phyloP scores from a whole-genome alignment of 176 grass and related monocot genomes.

The Rhipidocladum racemiflorum region DNA sequence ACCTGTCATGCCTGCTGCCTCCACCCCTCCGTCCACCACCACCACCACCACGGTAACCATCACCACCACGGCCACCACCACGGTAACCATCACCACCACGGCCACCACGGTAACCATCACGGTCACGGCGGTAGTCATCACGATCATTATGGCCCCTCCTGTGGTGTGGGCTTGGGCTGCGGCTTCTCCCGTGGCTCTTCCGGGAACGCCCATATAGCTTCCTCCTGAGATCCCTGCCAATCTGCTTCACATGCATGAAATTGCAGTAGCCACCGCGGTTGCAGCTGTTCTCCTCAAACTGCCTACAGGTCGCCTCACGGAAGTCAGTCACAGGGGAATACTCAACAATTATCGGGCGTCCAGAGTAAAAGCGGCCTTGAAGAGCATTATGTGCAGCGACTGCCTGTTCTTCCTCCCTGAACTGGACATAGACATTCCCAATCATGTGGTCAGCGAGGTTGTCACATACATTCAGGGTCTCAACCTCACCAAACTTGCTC shows the following conservation, averaged over 20 bases:
- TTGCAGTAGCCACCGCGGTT: conserved; percentile 63
- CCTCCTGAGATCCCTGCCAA: conserved; percentile 56
- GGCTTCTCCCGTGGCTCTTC: conserved; percentile 51
- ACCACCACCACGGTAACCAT: conserved; percentile 4
- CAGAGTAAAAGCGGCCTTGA: conserved; percentile 53
- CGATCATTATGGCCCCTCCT: conserved; percentile 47
- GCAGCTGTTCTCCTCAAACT: conserved; percentile 68
- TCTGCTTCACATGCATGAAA: conserved; percentile 68
- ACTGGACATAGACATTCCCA: conserved; percentile 63
- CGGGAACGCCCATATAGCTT: conserved; percentile 45
- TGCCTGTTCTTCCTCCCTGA: conserved; percentile 62
- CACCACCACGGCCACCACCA: conserved; percentile 16
- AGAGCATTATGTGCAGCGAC: conserved; percentile 45
- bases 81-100: conserved; percentile 4
- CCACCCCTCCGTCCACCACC: conserved; percentile 29
- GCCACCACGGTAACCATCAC: conserved; percentile 36
- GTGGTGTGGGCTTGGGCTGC: conserved; percentile 48
- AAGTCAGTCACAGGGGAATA: conserved; percentile 60
- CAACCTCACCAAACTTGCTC: conserved; percentile 59
- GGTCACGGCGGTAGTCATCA: conserved; percentile 31
- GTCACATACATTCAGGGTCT: conserved; percentile 58
- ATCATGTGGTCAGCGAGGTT: conserved; percentile 68
- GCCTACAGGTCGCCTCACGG: conserved; percentile 54
- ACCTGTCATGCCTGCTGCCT: conserved; percentile 52
- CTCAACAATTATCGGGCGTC: conserved; percentile 52